These are phyloP conservation scores for Helichrysum umbraculigerum DNA, from an alignment of 129 eudicot species.

Conservation along the genomic window DNA sequence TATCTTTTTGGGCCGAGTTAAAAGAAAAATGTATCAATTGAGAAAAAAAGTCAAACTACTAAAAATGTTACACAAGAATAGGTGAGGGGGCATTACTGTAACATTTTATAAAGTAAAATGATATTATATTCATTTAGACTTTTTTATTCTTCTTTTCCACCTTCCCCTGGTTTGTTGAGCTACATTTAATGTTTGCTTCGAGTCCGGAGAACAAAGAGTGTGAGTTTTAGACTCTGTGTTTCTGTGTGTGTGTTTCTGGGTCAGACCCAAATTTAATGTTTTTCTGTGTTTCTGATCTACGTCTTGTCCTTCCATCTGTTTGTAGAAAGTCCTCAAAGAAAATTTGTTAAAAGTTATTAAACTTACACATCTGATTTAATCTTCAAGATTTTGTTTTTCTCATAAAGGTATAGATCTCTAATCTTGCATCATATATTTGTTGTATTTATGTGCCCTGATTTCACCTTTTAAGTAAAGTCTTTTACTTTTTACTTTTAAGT, in stretches of 20 bases:
- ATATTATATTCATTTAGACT: slow-evolving; percentile 20
- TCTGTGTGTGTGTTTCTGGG: slow-evolving; percentile 15
- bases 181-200: slow-evolving; percentile 47
- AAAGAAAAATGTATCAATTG: not conserved
- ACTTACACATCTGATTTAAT: slow-evolving; percentile 19
- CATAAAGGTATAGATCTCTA: slow-evolving; percentile 49
- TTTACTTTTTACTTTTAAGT: slow-evolving; percentile 8
- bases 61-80: not conserved
- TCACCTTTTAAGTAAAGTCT: slow-evolving; percentile 16
- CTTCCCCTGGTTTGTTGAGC: slow-evolving; percentile 42
- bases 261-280: slow-evolving; percentile 31
- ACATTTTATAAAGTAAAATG: slow-evolving; percentile 6
- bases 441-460: slow-evolving; percentile 22
- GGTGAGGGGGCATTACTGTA: not conserved
- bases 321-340: slow-evolving; percentile 22
- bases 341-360: slow-evolving; percentile 11
- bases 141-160: slow-evolving; percentile 14
- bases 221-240: slow-evolving; percentile 10
- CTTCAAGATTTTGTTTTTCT: slow-evolving; percentile 22
- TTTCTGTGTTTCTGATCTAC: slow-evolving; percentile 42
- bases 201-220: slow-evolving; percentile 37
- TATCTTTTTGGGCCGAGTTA: not conserved
- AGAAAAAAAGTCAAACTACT: slow-evolving; percentile 11
- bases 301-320: slow-evolving; percentile 35
- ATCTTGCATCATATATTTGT: slow-evolving; percentile 22